Percentiles rank a stretch among this genome's conserved stretches.
phyloP scores from a whole-genome alignment of 2,329 filamentous ascomycete genomes.

The Arachnopeziza araneosa region DNA sequence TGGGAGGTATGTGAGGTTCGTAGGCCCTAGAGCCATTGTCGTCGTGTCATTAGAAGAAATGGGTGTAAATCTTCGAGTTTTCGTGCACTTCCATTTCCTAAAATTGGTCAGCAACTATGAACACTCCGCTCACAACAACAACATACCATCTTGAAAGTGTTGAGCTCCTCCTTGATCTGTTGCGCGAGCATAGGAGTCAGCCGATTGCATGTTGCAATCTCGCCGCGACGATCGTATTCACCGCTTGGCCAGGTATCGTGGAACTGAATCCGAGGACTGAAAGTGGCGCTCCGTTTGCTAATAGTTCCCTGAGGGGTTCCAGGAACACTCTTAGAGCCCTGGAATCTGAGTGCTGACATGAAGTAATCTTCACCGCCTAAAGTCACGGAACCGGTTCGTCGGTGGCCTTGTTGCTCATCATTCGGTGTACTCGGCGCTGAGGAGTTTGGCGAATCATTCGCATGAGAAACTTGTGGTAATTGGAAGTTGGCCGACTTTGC shows the following conservation, averaged over 20 bases:
- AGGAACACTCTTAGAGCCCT: conserved; percentile 75
- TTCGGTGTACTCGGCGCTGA: conserved; percentile 84
- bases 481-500: conserved; percentile 46
- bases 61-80: conserved; percentile 97
- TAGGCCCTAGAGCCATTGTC: conserved; percentile 18
- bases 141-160: conserved; percentile 97
- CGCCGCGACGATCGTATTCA: conserved; percentile 93
- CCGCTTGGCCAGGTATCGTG: conserved; percentile 94
- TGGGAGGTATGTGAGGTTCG: conserved; percentile 18
- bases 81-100: conserved; percentile 99
- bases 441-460: conserved; percentile 74
- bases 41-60: conserved; percentile 81
- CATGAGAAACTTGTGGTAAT: conserved; percentile 54
- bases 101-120: conserved; percentile 35
- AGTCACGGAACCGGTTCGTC: conserved; percentile 62
- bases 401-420: conserved; percentile 66
- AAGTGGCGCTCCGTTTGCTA: conserved; percentile 59
- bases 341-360: conserved; percentile 66
- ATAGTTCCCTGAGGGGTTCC: conserved; percentile 65
- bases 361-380: conserved; percentile 84
- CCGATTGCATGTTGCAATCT: conserved; percentile 96
- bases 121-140: neutral
- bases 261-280: conserved; percentile 90
- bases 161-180: conserved; percentile 98
- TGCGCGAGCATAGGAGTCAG: conserved; percentile 95